Base-by-base conservation (phyloP, 2,329 filamentous ascomycete genomes). In the Cladophialophora carrionii region DNA sequence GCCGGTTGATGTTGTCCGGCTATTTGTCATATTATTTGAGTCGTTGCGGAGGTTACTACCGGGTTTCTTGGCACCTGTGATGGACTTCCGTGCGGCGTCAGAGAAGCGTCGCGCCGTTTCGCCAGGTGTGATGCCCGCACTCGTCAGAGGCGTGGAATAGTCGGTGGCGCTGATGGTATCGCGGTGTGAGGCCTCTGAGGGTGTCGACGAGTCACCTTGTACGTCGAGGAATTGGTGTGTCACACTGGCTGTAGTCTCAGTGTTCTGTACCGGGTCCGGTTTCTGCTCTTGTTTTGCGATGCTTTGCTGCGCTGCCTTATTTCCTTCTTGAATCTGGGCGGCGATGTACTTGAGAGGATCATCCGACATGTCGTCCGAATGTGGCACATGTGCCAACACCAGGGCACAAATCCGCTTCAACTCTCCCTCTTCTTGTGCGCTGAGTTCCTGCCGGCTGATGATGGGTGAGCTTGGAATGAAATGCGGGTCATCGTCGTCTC, bases 351-450 rank as follows among this genome's bases (percentile, higher is more conserved):
- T 69, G 66, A 71, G 63, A 37, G 69, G 62, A 46, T 71, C 70
- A 51, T 70, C 70, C 51, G 68, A 70, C 67, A 65, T 67, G 52
- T 71, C 70, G 59, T 72, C 71, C 49, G 71, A 70, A 56, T 71
- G 67, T 64, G 68, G 70, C n/a, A 72, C 68, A 52, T 70, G 48
- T 20, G 67, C 64, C 29, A 73, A 67, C 10, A 71, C 65, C 31
- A 68, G n/a, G n/a, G 68, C 61, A 62, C 78, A 79, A 17, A 77
- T 69, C 55, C 75, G 71, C 64, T 74, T 73, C 37, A 79, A 63
- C 52, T 78, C 72, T 2, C 68, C 72, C 60, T 78, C 77, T 4
- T 78, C 56, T 24, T 75, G 72, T 6, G 72, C 71, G 2, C 72
- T 67, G 14, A 80, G 71, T 2, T 72, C 60, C 64, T 74, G 77